These are phyloP conservation scores for Colletotrichum sp. DNA, from an alignment of 2,329 filamentous ascomycete species.

Conservation along the genomic window DNA sequence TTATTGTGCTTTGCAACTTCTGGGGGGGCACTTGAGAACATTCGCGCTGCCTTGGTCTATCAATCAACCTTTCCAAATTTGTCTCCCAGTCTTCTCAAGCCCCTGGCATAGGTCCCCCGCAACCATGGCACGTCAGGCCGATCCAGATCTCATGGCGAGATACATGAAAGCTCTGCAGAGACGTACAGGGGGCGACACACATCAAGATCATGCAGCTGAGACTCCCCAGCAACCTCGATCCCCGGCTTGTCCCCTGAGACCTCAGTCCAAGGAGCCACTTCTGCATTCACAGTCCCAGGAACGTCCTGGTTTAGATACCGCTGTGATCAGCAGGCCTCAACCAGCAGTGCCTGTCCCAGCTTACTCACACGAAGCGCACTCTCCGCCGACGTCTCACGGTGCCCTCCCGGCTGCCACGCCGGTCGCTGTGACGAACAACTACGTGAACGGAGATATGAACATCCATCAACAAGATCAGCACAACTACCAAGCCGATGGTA, in stretches of 20 bases:
- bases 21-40: not conserved
- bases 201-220: not conserved
- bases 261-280: not conserved
- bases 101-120: not conserved
- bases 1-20: not conserved
- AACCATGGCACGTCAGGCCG: not conserved
- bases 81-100: not conserved
- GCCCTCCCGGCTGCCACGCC: not conserved
- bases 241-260: not conserved
- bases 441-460: not conserved
- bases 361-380: not conserved
- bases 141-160: not conserved
- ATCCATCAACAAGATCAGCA: not conserved
- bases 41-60: not conserved
- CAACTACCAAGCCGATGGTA: not conserved
- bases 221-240: not conserved
- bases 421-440: not conserved
- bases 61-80: not conserved
- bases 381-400: not conserved
- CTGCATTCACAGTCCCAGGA: not conserved
- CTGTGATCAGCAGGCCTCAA: not conserved
- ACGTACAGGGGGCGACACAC: not conserved
- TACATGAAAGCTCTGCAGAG: not conserved
- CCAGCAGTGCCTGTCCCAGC: not conserved
- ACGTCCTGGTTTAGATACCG: not conserved